Percentiles rank a stretch among this genome's conserved stretches.
Evolutionary conservation across 1,284 basidiomycete genomes (phyloP).

Genomic region (Heterobasidion irregulare): DNA sequence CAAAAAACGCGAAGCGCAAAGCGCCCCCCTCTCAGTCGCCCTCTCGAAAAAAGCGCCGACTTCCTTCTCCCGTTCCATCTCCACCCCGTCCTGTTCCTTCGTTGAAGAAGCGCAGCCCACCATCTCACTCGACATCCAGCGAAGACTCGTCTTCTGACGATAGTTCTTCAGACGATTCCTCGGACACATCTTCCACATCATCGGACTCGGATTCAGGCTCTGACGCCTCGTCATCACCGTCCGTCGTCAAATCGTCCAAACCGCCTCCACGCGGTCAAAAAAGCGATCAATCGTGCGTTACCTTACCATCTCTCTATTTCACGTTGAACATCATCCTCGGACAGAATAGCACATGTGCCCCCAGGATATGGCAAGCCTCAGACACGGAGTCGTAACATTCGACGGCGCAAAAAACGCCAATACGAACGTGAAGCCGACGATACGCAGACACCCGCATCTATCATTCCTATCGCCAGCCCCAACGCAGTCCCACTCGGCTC

Average conservation of each 20-base stretch:
- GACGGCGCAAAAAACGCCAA: constrained; percentile 39
- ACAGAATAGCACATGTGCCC: constrained; percentile 28
- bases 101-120: background rate
- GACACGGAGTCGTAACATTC: constrained; percentile 60
- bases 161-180: constrained; percentile 9
- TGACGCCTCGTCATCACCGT: constrained; percentile 12
- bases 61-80: background rate
- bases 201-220: constrained; percentile 13
- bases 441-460: constrained; percentile 8
- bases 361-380: constrained; percentile 58
- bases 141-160: constrained; percentile 3
- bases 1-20: background rate
- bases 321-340: background rate
- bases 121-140: background rate
- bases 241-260: background rate
- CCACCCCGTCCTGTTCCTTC: background rate
- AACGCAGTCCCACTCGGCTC: constrained; percentile 29
- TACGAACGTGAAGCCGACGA: constrained; percentile 18
- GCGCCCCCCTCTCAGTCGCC: background rate
- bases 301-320: background rate
- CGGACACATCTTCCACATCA: constrained; percentile 15
- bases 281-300: constrained; percentile 2
- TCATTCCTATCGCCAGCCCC: constrained; percentile 10
- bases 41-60: background rate
- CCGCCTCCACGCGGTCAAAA: background rate